Evolutionary conservation across 2,329 filamentous ascomycete genomes (phyloP), one percentile per base, ranked within the genome.

Genomic region (Penicillium sp.): DNA sequence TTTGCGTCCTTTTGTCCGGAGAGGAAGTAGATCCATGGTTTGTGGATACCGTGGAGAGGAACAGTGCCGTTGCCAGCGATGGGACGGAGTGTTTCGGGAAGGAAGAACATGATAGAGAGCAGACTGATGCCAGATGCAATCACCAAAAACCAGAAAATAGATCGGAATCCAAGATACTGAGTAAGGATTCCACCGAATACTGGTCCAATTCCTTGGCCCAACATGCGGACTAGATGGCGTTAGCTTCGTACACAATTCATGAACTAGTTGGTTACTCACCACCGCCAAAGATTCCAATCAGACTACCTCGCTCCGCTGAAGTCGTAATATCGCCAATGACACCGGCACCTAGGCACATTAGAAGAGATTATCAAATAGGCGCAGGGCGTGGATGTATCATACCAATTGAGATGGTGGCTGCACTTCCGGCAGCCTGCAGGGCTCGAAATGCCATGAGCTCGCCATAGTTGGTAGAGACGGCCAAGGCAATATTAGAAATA

Each of bases 361-460:
- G 41, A 19, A 19, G 7, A 8, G 19, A 13, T 2, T 11, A 4
- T 19, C 4, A 2, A 51, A 50, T 13, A 23, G 5, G 23, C 23
- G 18, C 6, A 1, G 7, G 10, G 7, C 23, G 6, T 19, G 13
- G 16, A 29, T 14, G 5, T n/a, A 30, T 23, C 65, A 47, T 69
- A 71, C 78, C 78, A 38, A 81, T 75, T 39, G 76, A 77, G 2
- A 79, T 76, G 1, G 76, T 79, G 1, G 77, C 77, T 1, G 78
- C 74, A 57, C 76, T 78, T 2, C 79, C 79, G 1, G 74, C 74
- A 9, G 76, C 75, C 64, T 82, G 80, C 7, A 82, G 43, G 1
- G 70, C 76, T 40, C 80, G 70, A 23, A 82, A 74, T 3, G 76
- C 61, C 53, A 82, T 64, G 32, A 81, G 66, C 0, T 74, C 62